Base-by-base conservation (phyloP, 768 basidiomycete genomes). In the Naganishia antarctica region DNA sequence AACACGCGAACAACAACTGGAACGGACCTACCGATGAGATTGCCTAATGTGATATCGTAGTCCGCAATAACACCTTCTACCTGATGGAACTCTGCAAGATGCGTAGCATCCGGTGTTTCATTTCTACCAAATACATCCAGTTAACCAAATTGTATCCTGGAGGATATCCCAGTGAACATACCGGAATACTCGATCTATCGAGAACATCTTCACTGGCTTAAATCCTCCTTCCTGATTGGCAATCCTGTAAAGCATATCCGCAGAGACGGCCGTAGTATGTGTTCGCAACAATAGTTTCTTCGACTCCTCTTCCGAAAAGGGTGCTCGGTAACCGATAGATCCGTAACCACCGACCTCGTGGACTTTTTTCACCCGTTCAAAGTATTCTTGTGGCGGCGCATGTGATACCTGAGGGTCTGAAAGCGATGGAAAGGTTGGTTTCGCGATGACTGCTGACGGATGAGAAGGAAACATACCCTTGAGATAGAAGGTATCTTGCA, bases 51-150 rank as follows among this genome's bases (percentile, higher is more conserved):
- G 65, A 99, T 80, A 53, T 86, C 86, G 69, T 86, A 85, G 78
- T 99, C 96, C 11, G 96, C 96, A 28, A 99, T 91, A 48, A 99
- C 96, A 57, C 96, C 96, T 78, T 99, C 96, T n/a, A 99, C 96
- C 79, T 99, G 96, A 76, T 98, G 94, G 82, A 99, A 99, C 79
- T 99, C 96, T 4, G 96, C 96, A 68, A 99, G 74, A 81, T 99
- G 96, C 18, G 96, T 99, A 47, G 92, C 92, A 78, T 99, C 96
- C 83, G 90, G 90, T 0, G 96, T 90, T 79, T 99, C 96, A 71
- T 99, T 99, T 75, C 96, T 77, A 43, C 31, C 11, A 15, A 37
- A 15, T 37, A 7, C 15, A 7, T 7, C 8, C 15, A 37, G 15
- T 7, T 37, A 37, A 37, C 7, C 8, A 15, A 37, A 7, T 15